Conservation (phyloP, 768 basidiomycete genomes). For the Lactarius trivialis region DNA sequence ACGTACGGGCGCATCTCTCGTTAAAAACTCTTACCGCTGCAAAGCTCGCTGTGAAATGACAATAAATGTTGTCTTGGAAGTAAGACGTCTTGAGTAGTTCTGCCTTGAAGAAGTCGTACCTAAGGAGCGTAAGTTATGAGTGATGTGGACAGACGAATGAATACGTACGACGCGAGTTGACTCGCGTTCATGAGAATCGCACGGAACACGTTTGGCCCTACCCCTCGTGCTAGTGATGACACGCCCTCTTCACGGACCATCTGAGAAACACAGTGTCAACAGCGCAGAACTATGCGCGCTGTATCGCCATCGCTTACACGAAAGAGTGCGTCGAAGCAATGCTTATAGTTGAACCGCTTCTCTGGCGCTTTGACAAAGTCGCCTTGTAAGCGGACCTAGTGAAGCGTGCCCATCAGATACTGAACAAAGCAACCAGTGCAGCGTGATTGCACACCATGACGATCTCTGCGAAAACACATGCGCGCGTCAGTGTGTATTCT, state of each 20-base stretch:
- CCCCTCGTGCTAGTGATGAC: conserved; percentile 68
- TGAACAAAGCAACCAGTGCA: neutral
- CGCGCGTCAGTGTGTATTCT: neutral
- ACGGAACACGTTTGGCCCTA: conserved; percentile 80
- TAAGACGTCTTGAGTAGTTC: conserved; percentile 65
- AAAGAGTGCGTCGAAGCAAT: conserved; percentile 83
- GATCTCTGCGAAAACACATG: conserved; percentile 43
- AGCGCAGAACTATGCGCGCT: conserved; percentile 4
- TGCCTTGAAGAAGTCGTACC: conserved; percentile 89
- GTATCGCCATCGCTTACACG: conserved; percentile 49
- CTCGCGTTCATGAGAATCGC: conserved; percentile 87
- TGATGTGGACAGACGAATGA: neutral
- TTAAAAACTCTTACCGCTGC: conserved; percentile 55
- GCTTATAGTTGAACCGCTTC: conserved; percentile 85
- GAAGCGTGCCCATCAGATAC: conserved; percentile 15
- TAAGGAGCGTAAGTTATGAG: conserved; percentile 26
- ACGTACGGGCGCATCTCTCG: neutral
- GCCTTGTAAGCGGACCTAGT: conserved; percentile 73
- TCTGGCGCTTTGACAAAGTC: conserved; percentile 86
- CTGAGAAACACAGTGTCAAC: conserved; percentile 31
- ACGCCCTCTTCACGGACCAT: conserved; percentile 86
- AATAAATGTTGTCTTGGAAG: conserved; percentile 75
- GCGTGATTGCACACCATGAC: conserved; percentile 45
- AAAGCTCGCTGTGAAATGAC: conserved; percentile 83
- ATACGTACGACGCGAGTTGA: conserved; percentile 78